Conservation (phyloP, 139 green algal species). For the Auxenochlorella protothecoides region DNA sequence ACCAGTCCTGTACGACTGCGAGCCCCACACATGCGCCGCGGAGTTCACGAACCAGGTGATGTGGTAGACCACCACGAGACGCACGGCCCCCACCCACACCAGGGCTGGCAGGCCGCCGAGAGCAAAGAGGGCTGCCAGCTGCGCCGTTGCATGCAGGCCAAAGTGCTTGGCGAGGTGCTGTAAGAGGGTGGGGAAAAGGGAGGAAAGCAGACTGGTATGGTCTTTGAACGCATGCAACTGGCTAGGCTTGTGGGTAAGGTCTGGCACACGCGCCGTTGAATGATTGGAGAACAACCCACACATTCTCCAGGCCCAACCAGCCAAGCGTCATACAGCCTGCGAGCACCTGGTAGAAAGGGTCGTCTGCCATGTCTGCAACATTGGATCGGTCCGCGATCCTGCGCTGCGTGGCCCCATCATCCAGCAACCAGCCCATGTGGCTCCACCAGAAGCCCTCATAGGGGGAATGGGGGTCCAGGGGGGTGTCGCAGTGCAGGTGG, state of each 20-base stretch:
- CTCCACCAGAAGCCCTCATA: slow-evolving; percentile 98
- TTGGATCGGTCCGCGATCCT: slow-evolving; percentile 73
- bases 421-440: slow-evolving; percentile 96
- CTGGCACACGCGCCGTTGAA: no score
- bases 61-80: slow-evolving; percentile 91
- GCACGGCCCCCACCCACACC: slow-evolving; percentile 88
- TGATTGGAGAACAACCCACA: no score
- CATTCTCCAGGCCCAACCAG: no score
- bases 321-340: no score
- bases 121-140: slow-evolving; percentile 65
- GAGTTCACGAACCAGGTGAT: slow-evolving; percentile 99
- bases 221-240: no score
- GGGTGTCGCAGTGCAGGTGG: slow-evolving; percentile 93
- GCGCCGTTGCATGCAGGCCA: slow-evolving; percentile 68
- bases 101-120: slow-evolving; percentile 80
- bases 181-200: no score
- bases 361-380: slow-evolving; percentile 66
- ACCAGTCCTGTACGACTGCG: slow-evolving; percentile 78
- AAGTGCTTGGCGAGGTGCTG: slow-evolving; percentile 76
- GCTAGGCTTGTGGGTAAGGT: no score
- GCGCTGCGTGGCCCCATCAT: slow-evolving; percentile 73
- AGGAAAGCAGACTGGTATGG: no score
- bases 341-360: slow-evolving; percentile 77
- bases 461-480: slow-evolving; percentile 92
- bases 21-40: slow-evolving; percentile 88